A percentile compares a stretch with the other conserved stretches of the same genome.
Conservation (phyloP, 352 stramenopile genomes). For the Phytophthora europaea region DNA sequence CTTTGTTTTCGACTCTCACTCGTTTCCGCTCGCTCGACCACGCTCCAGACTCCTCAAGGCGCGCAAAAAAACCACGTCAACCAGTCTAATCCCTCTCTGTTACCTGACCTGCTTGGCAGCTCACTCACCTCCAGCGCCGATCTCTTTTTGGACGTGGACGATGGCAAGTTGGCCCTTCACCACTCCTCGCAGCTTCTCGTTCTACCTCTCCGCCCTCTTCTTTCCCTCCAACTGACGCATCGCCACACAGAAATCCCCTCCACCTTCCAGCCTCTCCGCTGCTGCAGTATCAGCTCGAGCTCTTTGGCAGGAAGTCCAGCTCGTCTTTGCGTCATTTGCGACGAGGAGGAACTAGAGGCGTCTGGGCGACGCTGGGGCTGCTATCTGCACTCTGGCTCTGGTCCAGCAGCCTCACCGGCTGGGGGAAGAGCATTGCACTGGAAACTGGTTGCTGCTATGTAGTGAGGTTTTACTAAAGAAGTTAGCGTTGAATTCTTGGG, state of each 20-base stretch:
- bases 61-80: background rate
- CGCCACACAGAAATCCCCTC: constrained; percentile 33
- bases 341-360: constrained; percentile 13
- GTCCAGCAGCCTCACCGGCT: constrained; percentile 22
- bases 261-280: constrained; percentile 15
- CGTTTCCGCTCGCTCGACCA: constrained; percentile 34
- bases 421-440: constrained; percentile 17
- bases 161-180: constrained; percentile 42
- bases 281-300: constrained; percentile 42
- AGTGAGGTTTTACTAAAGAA: background rate
- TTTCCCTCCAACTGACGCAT: constrained; percentile 41
- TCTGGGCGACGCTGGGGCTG: constrained; percentile 8
- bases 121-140: constrained; percentile 22
- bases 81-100: background rate
- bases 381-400: background rate
- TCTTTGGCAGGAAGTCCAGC: constrained; percentile 48
- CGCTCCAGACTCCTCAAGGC: constrained; percentile 15
- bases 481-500: constrained; percentile 1
- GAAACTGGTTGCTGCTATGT: background rate
- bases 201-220: constrained; percentile 41
- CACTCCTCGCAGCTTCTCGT: constrained; percentile 45
- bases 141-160: too few relatives aligned
- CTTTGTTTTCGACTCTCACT: constrained; percentile 25
- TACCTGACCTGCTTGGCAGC: background rate
- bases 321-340: constrained; percentile 54